Conservation (phyloP, 768 basidiomycete species). For the Filobasidium wieringae region DNA sequence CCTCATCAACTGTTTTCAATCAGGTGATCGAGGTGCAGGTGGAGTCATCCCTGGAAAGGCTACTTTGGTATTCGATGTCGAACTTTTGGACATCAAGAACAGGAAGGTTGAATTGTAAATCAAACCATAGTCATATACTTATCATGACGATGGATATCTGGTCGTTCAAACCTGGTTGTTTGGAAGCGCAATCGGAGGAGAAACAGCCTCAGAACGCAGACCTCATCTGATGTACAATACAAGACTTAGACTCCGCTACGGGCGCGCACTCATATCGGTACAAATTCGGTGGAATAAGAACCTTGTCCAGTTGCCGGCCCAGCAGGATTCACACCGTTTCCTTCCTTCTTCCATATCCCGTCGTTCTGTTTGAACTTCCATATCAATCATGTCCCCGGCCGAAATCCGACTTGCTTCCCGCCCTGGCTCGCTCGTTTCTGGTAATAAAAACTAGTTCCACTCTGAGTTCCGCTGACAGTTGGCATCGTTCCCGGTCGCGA, state of each 20-base stretch:
- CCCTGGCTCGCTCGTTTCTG: background rate
- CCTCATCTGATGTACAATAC: no score
- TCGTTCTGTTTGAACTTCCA: background rate
- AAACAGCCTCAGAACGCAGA: background rate
- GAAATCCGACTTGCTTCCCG: background rate
- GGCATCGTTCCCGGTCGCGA: background rate
- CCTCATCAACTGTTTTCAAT: background rate
- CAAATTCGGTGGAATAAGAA: background rate
- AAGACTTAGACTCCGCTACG: no score
- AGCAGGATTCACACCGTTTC: no score
- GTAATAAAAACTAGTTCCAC: background rate
- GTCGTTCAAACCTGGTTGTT: background rate
- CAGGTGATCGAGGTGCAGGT: conserved; percentile 58
- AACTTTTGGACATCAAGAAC: conserved; percentile 56
- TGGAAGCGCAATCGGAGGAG: no score
- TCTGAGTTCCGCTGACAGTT: background rate
- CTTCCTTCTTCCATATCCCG: no score
- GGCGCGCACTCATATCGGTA: background rate
- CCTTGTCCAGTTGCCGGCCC: background rate
- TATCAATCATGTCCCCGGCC: background rate
- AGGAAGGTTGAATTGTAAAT: conserved; percentile 13
- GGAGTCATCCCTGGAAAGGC: conserved; percentile 64
- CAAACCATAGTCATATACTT: background rate
- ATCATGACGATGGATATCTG: background rate
- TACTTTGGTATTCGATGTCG: conserved; percentile 74